Evolutionary conservation across 2,329 filamentous ascomycete genomes (phyloP).

Genomic region (Cordyceps javanica): DNA sequence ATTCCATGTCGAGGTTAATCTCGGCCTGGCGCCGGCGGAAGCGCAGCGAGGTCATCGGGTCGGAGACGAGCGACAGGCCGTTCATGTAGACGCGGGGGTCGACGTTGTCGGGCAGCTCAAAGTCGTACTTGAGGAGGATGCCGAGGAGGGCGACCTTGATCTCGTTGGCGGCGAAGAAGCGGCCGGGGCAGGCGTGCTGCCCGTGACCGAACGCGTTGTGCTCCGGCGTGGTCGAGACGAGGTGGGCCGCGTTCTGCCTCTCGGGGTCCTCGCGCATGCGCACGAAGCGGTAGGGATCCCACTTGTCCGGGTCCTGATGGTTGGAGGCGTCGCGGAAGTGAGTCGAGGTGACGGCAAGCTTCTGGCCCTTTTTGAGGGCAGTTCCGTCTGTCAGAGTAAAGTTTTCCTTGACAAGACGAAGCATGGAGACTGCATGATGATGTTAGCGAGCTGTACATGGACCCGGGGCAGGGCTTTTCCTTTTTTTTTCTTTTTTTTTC

Average conservation of each 20-base stretch:
- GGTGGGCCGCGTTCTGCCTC: slow-evolving; percentile 24
- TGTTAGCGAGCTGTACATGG: too few relatives aligned
- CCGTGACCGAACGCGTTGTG: slow-evolving; percentile 50
- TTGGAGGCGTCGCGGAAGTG: slow-evolving; percentile 15
- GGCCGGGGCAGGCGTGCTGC: slow-evolving; percentile 45
- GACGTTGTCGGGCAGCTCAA: slow-evolving; percentile 25
- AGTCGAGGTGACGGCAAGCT: not conserved
- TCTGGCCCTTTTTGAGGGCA: slow-evolving; percentile 7
- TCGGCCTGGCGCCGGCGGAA: slow-evolving; percentile 12
- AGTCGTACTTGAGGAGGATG: slow-evolving; percentile 44
- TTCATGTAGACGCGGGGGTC: slow-evolving; percentile 1
- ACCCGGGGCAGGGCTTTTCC: too few relatives aligned
- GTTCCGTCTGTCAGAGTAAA: slow-evolving; percentile 14
- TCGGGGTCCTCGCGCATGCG: slow-evolving; percentile 31
- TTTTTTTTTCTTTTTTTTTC: too few relatives aligned
- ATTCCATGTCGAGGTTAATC: slow-evolving; percentile 7
- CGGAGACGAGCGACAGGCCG: not conserved
- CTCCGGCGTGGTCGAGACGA: slow-evolving; percentile 43
- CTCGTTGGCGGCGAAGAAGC: slow-evolving; percentile 48
- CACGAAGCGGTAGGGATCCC: slow-evolving; percentile 42
- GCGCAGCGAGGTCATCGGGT: slow-evolving; percentile 7
- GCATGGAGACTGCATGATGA: slow-evolving; percentile 10
- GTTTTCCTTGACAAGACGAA: slow-evolving; percentile 5
- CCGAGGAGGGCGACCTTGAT: slow-evolving; percentile 46
- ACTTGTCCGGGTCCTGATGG: slow-evolving; percentile 32